Evolutionary conservation across 2,329 filamentous ascomycete species (phyloP), one percentile per base, ranked within the genome.

Genomic region (Ascochyta rabiei): DNA sequence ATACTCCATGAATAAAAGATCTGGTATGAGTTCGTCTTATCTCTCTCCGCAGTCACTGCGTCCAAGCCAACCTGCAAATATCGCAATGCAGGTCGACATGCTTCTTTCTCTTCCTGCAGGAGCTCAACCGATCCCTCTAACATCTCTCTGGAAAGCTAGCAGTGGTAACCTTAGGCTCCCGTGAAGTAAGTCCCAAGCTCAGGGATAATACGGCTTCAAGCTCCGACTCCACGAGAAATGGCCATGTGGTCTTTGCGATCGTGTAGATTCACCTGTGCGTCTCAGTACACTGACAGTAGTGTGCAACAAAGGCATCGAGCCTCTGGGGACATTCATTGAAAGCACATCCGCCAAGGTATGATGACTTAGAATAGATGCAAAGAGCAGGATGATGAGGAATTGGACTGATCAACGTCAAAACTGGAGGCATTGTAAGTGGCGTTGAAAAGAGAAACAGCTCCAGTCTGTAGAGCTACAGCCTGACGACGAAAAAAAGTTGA

Each of bases 1-100:
- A 75, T 69, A 1, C 70, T 69, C 76, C 76, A 80, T 10, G 68
- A 57, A 30, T 73, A 70, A 2, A 76, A 59, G 34, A 75, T 62
- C 13, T 66, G 60, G 30, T 61, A 56, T 19, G 40, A 40, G 35
- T 62, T 57, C 6, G 42, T n/a, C 9, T 47, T 42, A 1, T 59
- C 39, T 3, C 42, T 31, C 18, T 57, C 46, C 2, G 38, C 52
- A 3, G 48, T 18, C 4, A 51, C 37, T 15, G 64, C 67, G 48
- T 70, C 67, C 15, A 68, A 53, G 6, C 64, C 58, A 26, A 64
- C 30, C 39, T 68, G 64, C 23, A 68, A 39, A 24, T 62, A 68
- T 3, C 59, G 33, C 16, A 75, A 56, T 13, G 70, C 68, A 15
- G 23, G 8, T 15, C 57, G 52, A 48, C 69, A 76, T 5, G 66